phyloP scores from a whole-genome alignment of 1,139 yeast genomes.

The Taphrina populina region DNA sequence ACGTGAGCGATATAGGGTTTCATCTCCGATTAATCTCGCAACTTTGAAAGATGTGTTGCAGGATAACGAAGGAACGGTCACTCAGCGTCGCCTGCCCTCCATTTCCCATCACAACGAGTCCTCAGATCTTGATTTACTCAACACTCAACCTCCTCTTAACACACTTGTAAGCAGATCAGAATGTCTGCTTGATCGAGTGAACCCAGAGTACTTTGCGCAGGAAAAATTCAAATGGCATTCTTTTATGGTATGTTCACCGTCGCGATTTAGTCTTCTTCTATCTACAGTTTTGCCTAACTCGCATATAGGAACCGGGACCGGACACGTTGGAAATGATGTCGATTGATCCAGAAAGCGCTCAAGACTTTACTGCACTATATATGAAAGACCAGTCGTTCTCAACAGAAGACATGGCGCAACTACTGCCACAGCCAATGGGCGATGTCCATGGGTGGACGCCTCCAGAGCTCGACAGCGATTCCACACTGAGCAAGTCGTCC shows the following conservation, averaged over 20 bases:
- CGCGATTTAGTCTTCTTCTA: not conserved
- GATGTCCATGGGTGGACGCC: constrained; percentile 2
- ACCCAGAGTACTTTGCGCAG: constrained; percentile 28
- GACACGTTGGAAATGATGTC: constrained; percentile 32
- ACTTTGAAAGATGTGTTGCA: not conserved
- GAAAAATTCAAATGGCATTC: constrained; percentile 29
- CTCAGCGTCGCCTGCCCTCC: too few species aligned
- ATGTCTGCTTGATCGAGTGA: constrained; percentile 33
- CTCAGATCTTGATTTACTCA: not conserved
- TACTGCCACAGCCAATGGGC: not conserved
- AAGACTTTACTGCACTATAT: constrained; percentile 21
- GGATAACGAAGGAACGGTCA: too few species aligned
- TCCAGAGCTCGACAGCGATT: constrained; percentile 13
- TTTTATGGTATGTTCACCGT: constrained; percentile 16
- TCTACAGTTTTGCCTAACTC: not conserved
- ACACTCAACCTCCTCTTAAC: not conserved
- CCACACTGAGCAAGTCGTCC: constrained; percentile 6
- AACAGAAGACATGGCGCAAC: not conserved
- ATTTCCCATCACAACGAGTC: too few species aligned
- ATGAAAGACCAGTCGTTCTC: not conserved
- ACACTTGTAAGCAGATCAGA: not conserved
- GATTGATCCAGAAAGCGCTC: constrained; percentile 34
- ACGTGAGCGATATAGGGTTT: constrained; percentile 14
- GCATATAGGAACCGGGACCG: constrained; percentile 13
- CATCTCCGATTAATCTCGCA: constrained; percentile 5